Base-by-base conservation (phyloP, 2,329 filamentous ascomycete species). In the Balansia obtecta region DNA sequence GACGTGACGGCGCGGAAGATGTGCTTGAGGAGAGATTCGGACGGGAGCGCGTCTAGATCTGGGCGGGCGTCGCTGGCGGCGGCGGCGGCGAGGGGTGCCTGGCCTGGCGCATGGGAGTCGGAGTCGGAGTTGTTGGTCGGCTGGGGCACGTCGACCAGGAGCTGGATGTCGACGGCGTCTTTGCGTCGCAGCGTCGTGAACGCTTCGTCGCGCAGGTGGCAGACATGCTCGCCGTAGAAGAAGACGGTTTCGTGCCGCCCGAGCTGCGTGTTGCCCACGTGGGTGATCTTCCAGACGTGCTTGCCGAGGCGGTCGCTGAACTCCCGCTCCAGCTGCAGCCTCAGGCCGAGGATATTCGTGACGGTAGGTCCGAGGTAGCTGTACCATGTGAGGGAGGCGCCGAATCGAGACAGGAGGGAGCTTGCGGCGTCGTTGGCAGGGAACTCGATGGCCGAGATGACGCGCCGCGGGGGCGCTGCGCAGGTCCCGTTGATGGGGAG, bases 241-340 rank as follows among this genome's bases (percentile, higher is more conserved):
- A 87, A 86, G 18, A 96, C 81, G 55, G 84, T 86, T 66, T 97
- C 91, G 61, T 97, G 88, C 45, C 86, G 83, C 4, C 91, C 91
- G 3, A 98, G 73, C 1, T 85, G 79, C 40, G 90, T 77, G 57
- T 85, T 87, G 41, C 88, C 89, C 54, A 95, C 82, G 43, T 86
- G 85, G 51, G 85, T 86, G 41, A 97, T 83, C 50, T 83, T 77
- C 74, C 85, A 89, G 27, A 69, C 65, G 10, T 74, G 65, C 15
- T 73, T 67, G 2, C 60, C 61, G 2, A 65, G 55, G 2, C 63
- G 58, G 10, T 68, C 62, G 20, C 69, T 69, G 0, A 75, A 71
- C 60, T 87, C 83, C 30, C 81, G 71, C n/a, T 86, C 74, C 68
- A 90, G 77, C 41, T 80, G 80, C 3, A 90, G 66, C 49, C 76